Evolutionary conservation across 305 asterid species (phyloP).

Genomic region (Solanum hybrid): DNA sequence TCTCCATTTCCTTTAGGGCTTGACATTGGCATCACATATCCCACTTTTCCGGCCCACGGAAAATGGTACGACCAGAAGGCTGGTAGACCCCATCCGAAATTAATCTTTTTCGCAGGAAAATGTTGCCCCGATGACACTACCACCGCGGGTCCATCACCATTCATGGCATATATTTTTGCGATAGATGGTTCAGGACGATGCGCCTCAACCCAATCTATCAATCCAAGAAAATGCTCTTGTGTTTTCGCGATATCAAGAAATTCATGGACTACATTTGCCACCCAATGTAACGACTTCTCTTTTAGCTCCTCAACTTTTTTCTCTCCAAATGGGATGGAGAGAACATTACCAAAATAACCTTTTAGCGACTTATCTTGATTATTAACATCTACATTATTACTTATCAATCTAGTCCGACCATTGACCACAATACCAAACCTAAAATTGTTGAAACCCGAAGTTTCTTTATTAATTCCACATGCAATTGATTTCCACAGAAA

Average conservation of each 20-base stretch:
- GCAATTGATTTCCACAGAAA: constrained; percentile 49
- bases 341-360: constrained; percentile 49
- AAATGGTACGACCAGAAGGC: constrained; percentile 53
- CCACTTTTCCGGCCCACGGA: constrained; percentile 62
- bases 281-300: constrained; percentile 27
- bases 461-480: background rate
- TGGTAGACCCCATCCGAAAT: constrained; percentile 55
- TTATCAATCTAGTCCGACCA: constrained; percentile 41
- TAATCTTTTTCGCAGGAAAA: constrained; percentile 37
- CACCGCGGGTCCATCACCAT: constrained; percentile 40
- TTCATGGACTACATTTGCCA: constrained; percentile 35
- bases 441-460: constrained; percentile 8
- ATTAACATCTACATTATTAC: background rate
- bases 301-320: constrained; percentile 24
- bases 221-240: constrained; percentile 53
- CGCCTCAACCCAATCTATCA: constrained; percentile 66
- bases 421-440: constrained; percentile 52
- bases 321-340: constrained; percentile 57
- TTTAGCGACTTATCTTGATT: background rate
- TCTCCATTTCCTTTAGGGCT: constrained; percentile 59
- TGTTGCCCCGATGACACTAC: constrained; percentile 58
- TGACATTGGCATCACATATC: constrained; percentile 69
- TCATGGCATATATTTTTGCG: constrained; percentile 38
- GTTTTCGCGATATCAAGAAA: constrained; percentile 27
- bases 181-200: constrained; percentile 35